Evolutionary conservation across 1,139 yeast genomes (phyloP), one percentile per base, ranked within the genome.

Genomic region (Suhomyces guaymorum): DNA sequence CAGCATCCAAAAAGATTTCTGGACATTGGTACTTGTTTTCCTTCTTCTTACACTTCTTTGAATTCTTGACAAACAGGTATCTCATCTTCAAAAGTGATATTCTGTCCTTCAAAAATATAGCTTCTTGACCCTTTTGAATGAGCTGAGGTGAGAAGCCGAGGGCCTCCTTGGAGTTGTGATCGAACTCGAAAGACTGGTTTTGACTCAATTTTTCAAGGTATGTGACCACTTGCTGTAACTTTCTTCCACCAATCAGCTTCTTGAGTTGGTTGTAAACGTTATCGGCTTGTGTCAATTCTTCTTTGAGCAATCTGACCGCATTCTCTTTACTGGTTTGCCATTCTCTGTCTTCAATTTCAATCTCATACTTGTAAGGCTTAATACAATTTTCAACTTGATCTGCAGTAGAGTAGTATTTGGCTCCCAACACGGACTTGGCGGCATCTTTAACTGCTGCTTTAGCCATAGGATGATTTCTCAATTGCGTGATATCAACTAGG

Each of bases 361-460:
- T 90, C 56, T 94, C 98, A 59, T 92, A 92, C 61, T 94, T 94
- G 64, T 83, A 92, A 2, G 98, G 98, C 59, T 94, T 94, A 53
- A 94, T 90, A 64, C 97, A 90, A 59, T 92, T 94, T 55, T 94
- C 99, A 11, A 94, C 98, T 57, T 94, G 98, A 57, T 94, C 98
- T 0, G 98, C 95, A 0, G 98, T 92, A 1, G 96, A 83, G 47
- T 83, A 88, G 55, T 78, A 92, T 45, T 92, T 79, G 24, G 85
- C 67, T 43, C 82, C 79, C 43, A 94, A 66, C 2, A 94, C 96
- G 15, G 81, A 69, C 26, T 78, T 75, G 0, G 96, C 95, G 1
- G 97, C 95, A 29, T 89, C 95, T 37, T 75, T 77, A 15, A 94
- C 92, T 5, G 89, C 82, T 25, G 79, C 76, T 46, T 80, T 79